Percentiles rank a stretch among this genome's conserved stretches.
Evolutionary conservation across 2,329 filamentous ascomycete genomes (phyloP).

Genomic region (Ophiostoma australiae): DNA sequence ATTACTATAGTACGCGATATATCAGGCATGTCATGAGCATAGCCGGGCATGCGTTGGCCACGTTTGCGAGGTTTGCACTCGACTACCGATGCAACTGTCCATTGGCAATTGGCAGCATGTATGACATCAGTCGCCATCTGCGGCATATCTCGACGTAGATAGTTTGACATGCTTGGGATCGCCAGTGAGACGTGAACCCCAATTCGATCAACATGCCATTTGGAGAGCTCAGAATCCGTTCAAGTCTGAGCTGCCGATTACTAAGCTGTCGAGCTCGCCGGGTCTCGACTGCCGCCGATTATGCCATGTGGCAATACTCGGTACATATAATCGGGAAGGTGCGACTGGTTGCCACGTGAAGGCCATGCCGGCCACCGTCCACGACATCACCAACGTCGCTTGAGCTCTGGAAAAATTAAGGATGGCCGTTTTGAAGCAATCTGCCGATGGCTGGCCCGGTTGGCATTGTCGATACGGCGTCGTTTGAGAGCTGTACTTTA

Average conservation of each 20-base stretch:
- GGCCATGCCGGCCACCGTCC: neutral
- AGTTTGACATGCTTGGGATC: neutral
- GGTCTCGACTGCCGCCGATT: neutral
- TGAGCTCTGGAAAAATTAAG: no score
- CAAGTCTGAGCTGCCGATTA: neutral
- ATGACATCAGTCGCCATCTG: conserved; percentile 5
- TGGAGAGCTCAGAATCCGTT: neutral
- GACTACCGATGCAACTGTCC: neutral
- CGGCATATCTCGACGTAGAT: neutral
- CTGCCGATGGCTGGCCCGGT: neutral
- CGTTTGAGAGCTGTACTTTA: neutral
- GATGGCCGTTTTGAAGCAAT: neutral
- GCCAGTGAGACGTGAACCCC: neutral
- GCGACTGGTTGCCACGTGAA: neutral
- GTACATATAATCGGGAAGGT: neutral
- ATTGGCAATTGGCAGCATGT: neutral
- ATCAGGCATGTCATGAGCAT: neutral
- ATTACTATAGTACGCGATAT: neutral
- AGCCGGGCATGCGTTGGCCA: neutral
- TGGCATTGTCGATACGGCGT: no score
- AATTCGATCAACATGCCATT: neutral
- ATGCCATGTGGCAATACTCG: neutral
- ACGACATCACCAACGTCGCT: no score
- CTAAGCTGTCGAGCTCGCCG: neutral
- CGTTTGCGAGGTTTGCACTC: neutral